Percentiles rank a stretch among this genome's conserved stretches.
Evolutionary conservation across 164 flowering plant genomes (phyloP).

Genomic region (Nymphaea colorata): DNA sequence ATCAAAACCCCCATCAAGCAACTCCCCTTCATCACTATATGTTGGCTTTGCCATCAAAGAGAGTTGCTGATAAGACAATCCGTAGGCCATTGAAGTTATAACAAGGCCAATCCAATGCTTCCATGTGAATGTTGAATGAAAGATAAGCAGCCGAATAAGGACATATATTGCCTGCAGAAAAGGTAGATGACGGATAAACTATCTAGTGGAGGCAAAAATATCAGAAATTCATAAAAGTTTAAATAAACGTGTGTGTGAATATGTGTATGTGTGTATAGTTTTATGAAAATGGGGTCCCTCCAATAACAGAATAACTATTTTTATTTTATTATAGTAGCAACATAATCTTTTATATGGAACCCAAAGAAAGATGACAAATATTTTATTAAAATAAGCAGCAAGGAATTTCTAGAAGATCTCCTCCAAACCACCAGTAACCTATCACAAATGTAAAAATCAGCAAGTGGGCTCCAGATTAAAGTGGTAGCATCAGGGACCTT

Average conservation of each 20-base stretch:
- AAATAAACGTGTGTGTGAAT: neutral
- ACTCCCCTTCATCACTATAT: slow-evolving; percentile 66
- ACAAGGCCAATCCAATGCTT: slow-evolving; percentile 66
- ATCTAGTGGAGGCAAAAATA: neutral
- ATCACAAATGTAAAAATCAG: too few relatives aligned
- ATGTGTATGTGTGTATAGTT: too few relatives aligned
- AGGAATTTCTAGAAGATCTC: too few relatives aligned
- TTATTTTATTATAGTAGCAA: too few relatives aligned
- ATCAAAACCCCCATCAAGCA: slow-evolving; percentile 91
- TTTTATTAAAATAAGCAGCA: too few relatives aligned
- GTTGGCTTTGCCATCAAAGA: slow-evolving; percentile 67
- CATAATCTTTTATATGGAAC: too few relatives aligned
- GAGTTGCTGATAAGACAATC: slow-evolving; percentile 61
- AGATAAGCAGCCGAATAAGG: slow-evolving; percentile 47
- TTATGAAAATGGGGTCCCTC: too few relatives aligned
- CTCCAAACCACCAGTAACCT: too few relatives aligned
- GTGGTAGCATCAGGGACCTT: too few relatives aligned
- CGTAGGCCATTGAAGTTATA: slow-evolving; percentile 53
- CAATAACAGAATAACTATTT: too few relatives aligned
- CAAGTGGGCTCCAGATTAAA: too few relatives aligned
- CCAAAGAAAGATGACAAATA: too few relatives aligned
- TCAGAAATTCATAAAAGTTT: neutral
- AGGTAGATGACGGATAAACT: neutral
- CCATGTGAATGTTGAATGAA: slow-evolving; percentile 68
- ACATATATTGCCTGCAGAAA: slow-evolving; percentile 45